Base-by-base conservation (phyloP, 192 early-diverging fungal genomes). In the Backusella luteola region DNA sequence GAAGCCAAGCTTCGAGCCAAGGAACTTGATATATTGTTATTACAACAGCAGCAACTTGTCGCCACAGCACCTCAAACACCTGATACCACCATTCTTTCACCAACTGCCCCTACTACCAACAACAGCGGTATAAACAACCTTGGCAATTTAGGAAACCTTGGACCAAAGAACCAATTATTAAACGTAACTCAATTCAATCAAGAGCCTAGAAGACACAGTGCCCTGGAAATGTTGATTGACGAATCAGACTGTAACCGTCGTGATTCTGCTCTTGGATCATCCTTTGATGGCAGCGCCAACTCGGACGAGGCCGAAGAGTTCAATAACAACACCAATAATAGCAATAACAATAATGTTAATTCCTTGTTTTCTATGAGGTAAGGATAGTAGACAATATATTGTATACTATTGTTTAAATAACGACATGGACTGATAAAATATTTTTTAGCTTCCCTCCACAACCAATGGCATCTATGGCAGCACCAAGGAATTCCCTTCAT, bases 1-100 rank as follows among this genome's bases (percentile, higher is more conserved):
- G 88, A 89, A 79, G 88, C 88, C 1, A 80, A 84, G 69, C 76
- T 89, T 67, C 77, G 84, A 49, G 85, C 84, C 29, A 84, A 78
- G 66, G 77, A 81, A 75, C 71, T 87, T 23, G 88, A 89, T 78
- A 67, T 87, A 34, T 67, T 85, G 32, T 52, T 85, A 32, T 69
- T 81, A 3, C 82, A 86, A 21, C 66, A 67, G 6, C 66, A 74
- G 1, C 73, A 79, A 70, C 42, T 77, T 38, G 38, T 36, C 9
- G 8, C 35, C 14, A 41, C 38, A n/a, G 11, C 66, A 68, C 34
- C 66, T 14, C 39, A 75, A 67, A 34, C 73, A 46, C 32, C 42
- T n/a, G 36, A 49, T 26, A 39, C 35, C 59, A 29, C 19, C 29
- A 32, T 52, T 17, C 4, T 69, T 36, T 38, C 69, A 71, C 32